Evolutionary conservation across 1,284 basidiomycete genomes (phyloP).

Genomic region (Xerocomus minutiporus): DNA sequence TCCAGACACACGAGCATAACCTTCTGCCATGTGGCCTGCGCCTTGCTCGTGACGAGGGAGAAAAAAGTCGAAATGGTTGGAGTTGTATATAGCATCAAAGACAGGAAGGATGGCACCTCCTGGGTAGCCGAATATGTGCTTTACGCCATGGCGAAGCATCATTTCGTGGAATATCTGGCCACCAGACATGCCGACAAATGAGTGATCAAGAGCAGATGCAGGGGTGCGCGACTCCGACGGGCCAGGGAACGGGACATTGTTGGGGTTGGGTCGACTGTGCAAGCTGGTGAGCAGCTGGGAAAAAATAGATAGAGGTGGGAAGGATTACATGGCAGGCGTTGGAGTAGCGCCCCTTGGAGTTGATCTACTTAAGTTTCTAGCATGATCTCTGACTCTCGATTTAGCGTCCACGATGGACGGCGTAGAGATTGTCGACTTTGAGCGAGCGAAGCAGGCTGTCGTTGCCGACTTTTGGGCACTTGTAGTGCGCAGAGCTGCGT

Average conservation of each 20-base stretch:
- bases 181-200: slow-evolving; percentile 91
- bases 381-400: slow-evolving; percentile 67
- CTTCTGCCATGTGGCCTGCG: slow-evolving; percentile 98
- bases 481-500: slow-evolving; percentile 41
- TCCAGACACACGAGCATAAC: slow-evolving; percentile 95
- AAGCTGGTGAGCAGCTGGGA: slow-evolving; percentile 7
- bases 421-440: slow-evolving; percentile 48
- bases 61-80: slow-evolving; percentile 91
- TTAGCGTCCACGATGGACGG: slow-evolving; percentile 64
- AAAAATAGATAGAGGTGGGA: slow-evolving; percentile 6
- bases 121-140: slow-evolving; percentile 97
- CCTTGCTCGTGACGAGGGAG: slow-evolving; percentile 97
- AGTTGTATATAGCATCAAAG: slow-evolving; percentile 98
- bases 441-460: slow-evolving; percentile 42
- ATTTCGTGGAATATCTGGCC: slow-evolving; percentile 99
- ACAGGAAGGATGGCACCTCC: slow-evolving; percentile 98
- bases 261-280: slow-evolving; percentile 59
- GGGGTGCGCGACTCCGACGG: slow-evolving; percentile 46
- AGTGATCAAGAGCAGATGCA: slow-evolving; percentile 55
- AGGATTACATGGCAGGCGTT: slow-evolving; percentile 51
- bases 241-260: slow-evolving; percentile 43
- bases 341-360: slow-evolving; percentile 54
- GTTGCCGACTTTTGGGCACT: slow-evolving; percentile 42
- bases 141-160: slow-evolving; percentile 96
- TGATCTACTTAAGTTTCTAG: slow-evolving; percentile 63